Evolutionary conservation across 345 rosid species (phyloP).

Genomic region (Eucalyptus shirleyi): DNA sequence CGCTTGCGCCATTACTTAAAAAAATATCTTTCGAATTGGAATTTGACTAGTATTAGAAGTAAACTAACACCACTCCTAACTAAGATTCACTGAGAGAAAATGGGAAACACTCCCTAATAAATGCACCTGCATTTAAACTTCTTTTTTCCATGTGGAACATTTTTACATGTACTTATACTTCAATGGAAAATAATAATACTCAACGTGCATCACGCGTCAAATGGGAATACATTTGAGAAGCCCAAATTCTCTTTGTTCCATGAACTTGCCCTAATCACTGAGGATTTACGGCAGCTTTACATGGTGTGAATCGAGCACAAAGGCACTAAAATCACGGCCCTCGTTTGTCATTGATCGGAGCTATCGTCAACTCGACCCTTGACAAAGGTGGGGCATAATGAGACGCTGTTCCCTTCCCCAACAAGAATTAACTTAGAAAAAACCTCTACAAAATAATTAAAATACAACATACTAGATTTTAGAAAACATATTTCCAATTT

Average conservation of each 20-base stretch:
- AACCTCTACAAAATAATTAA: neutral
- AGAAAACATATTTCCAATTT: neutral
- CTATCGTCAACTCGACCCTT: too few relatives aligned
- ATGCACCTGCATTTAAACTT: neutral
- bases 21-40: neutral
- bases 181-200: neutral
- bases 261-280: neutral
- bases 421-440: neutral
- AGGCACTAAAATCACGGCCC: neutral
- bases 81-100: accelerated
- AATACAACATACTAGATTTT: neutral
- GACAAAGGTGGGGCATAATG: neutral
- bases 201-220: accelerated
- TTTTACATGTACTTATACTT: neutral
- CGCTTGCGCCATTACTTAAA: neutral
- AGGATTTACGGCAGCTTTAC: neutral
- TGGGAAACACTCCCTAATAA: neutral
- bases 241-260: neutral
- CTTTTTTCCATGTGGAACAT: neutral
- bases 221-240: accelerated
- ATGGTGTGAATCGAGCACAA: neutral
- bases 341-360: neutral
- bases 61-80: neutral
- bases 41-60: neutral
- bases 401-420: neutral